Evolutionary conservation across 2,329 filamentous ascomycete species (phyloP), one percentile per base, ranked within the genome.

Genomic region (Neobulgaria alba): DNA sequence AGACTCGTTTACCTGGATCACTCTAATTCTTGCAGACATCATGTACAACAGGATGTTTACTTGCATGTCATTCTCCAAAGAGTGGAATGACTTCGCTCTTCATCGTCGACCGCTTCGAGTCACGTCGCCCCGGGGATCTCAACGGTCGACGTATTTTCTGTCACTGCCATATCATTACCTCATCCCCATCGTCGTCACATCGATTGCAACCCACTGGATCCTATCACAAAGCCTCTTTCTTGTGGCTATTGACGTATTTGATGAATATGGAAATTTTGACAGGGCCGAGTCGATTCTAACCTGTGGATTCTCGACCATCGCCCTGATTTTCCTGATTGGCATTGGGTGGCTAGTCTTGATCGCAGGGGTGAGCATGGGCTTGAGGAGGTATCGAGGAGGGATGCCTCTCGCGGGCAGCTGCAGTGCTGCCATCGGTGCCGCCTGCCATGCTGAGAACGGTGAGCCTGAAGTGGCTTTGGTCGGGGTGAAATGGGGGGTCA

Each of bases 211-310:
- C 10, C 63, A 67, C 41, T 67, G 64, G 64, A 54, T 66, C 5
- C 51, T 62, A 3, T 67, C 63, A 0, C 60, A 65, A 38, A 55
- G 53, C 32, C 31, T 67, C 1, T 67, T 63, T 46, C 49, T 64
- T 0, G 60, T 58, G 3, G 50, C 54, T 4, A 58, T 63, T 23
- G 34, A 54, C 14, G 39, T 54, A 31, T 45, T 43, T 26, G 37
- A 53, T 41, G 38, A 45, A 16, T 16, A 39, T 3, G 42, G 47
- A 12, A 37, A 37, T 10, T 32, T 45, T 14, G 41, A 47, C 21
- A 18, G 18, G 7, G 41, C 45, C 4, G 30, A 45, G 9, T 50
- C 45, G 8, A 45, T 50, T 10, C 39, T 49, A 4, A 47, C 45
- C 5, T 45, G 43, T 20, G 52, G 54, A 9, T 57, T 48, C 29